A percentile compares a stretch with the other conserved stretches of the same genome.
These are phyloP conservation scores for Lichenothelia convexa DNA, from an alignment of 495 filamentous ascomycete species.

Conservation along the genomic window DNA sequence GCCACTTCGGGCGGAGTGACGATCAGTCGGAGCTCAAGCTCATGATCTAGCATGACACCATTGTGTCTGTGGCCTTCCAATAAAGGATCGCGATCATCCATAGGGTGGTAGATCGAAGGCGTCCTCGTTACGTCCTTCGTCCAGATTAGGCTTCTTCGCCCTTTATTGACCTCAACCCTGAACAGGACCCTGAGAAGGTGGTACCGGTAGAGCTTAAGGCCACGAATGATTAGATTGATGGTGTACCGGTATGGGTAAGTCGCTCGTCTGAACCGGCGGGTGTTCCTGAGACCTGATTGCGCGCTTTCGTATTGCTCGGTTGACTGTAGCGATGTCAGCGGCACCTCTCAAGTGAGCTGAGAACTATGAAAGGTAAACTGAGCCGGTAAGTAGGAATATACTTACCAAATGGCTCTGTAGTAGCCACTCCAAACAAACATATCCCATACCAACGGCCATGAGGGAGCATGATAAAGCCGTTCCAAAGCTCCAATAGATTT, in stretches of 20 bases:
- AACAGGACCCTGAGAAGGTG: not conserved
- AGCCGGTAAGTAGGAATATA: too few species aligned
- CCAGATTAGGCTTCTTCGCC: not conserved
- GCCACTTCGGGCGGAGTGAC: too few species aligned
- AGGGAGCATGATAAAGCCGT: conserved; percentile 14
- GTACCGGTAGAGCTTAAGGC: not conserved
- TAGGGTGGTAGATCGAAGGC: too few species aligned
- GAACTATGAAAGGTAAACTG: too few species aligned
- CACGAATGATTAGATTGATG: not conserved
- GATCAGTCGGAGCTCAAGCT: too few species aligned
- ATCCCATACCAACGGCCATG: conserved; percentile 18
- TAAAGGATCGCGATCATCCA: too few species aligned
- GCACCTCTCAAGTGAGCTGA: too few species aligned
- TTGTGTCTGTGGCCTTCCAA: too few species aligned
- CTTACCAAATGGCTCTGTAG: conserved; percentile 17
- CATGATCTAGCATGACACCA: too few species aligned
- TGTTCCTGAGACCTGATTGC: conserved; percentile 1
- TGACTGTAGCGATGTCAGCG: too few species aligned
- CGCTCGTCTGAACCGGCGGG: conserved; percentile 1
- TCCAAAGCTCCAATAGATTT: conserved; percentile 19
- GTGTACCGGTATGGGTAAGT: conserved; percentile 4
- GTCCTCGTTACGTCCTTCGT: not conserved
- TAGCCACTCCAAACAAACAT: conserved; percentile 21
- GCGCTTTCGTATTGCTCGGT: conserved; percentile 9
- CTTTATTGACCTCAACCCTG: not conserved